Evolutionary conservation across 495 filamentous ascomycete genomes (phyloP).

Genomic region (Penicillium lagena): DNA sequence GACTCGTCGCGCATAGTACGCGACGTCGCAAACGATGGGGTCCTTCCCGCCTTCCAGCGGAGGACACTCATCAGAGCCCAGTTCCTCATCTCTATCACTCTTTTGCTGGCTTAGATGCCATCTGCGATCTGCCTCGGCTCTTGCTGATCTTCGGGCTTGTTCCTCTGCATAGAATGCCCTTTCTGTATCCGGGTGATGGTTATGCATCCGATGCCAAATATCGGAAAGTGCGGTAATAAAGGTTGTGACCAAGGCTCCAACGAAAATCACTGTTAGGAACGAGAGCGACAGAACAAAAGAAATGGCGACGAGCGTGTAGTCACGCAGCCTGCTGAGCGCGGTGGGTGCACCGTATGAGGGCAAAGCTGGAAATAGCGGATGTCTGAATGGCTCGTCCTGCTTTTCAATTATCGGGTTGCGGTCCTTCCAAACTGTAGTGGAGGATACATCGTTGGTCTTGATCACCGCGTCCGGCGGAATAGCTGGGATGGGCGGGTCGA

Average conservation of each 20-base stretch:
- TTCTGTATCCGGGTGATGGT: conserved; percentile 47
- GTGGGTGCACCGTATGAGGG: conserved; percentile 78
- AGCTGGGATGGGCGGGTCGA: neutral
- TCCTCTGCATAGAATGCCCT: conserved; percentile 71
- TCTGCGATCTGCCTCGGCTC: conserved; percentile 48
- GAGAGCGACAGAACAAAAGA: conserved; percentile 70
- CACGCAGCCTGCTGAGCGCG: conserved; percentile 55
- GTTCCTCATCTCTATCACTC: conserved; percentile 28
- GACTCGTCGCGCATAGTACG: conserved; percentile 83
- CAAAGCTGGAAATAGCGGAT: conserved; percentile 84
- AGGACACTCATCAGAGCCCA: conserved; percentile 47
- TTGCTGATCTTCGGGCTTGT: conserved; percentile 41
- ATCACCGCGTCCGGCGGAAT: neutral
- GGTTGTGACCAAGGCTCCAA: conserved; percentile 61
- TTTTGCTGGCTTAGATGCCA: conserved; percentile 52
- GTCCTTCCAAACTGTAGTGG: neutral
- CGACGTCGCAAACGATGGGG: conserved; percentile 67
- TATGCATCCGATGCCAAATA: conserved; percentile 41
- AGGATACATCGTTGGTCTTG: neutral
- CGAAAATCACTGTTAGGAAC: conserved; percentile 69
- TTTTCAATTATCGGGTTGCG: conserved; percentile 3
- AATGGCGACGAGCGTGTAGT: conserved; percentile 49
- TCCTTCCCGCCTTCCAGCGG: conserved; percentile 78
- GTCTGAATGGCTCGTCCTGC: conserved; percentile 11
- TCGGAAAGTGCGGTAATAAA: conserved; percentile 43